A percentile compares a stretch with the other conserved stretches of the same genome.
phyloP scores from a whole-genome alignment of 2,329 filamentous ascomycete species.

The Neofusicoccum ribis region DNA sequence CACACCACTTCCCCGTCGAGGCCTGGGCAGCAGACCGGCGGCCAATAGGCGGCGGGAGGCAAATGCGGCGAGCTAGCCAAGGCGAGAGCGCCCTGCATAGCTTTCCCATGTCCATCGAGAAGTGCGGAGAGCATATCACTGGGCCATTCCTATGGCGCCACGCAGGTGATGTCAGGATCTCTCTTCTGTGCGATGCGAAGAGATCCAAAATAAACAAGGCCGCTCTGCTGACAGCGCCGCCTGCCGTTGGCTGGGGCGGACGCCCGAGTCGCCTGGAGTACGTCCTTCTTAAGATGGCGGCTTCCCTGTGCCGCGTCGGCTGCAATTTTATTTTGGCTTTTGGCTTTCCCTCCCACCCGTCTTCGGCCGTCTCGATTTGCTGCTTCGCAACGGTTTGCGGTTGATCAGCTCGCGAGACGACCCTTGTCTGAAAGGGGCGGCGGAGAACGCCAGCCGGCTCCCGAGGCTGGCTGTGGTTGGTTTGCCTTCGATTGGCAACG shows the following conservation, averaged over 20 bases:
- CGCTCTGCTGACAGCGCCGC: not conserved
- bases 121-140: slow-evolving; percentile 13
- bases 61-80: not conserved
- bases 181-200: not conserved
- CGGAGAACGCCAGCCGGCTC: not conserved
- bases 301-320: not conserved
- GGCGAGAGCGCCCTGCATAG: not conserved
- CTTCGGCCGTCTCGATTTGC: not conserved
- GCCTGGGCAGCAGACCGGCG: not conserved
- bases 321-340: not conserved
- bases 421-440: not conserved
- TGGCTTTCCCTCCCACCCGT: not conserved
- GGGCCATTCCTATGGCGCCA: slow-evolving; percentile 5
- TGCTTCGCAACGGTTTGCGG: not conserved
- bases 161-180: not conserved
- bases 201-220: not conserved
- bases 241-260: not conserved
- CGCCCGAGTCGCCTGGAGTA: not conserved
- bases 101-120: not conserved
- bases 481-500: no score
- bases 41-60: not conserved
- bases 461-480: not conserved
- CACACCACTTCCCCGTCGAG: not conserved
- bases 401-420: not conserved
- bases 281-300: not conserved